These are phyloP conservation scores for Nannochloropsis oceanica DNA, from an alignment of 108 stramenopile species.

Conservation along the genomic window DNA sequence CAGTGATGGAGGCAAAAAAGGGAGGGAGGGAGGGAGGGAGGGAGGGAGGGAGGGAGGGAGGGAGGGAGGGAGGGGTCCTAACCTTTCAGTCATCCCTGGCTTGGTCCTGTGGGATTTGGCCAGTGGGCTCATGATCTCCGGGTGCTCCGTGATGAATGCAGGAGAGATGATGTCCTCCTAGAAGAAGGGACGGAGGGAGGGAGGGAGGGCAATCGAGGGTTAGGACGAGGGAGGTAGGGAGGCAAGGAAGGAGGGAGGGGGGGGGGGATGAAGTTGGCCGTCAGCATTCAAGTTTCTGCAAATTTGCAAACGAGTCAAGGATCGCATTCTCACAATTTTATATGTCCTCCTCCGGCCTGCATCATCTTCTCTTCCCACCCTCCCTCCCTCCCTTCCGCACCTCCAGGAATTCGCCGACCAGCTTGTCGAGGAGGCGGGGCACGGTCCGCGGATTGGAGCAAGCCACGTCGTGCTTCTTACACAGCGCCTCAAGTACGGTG, in stretches of 20 bases:
- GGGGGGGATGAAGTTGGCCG: conserved; percentile 37
- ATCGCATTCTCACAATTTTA: neutral
- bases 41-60: no score
- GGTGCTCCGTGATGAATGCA: conserved; percentile 59
- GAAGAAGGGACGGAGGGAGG: neutral
- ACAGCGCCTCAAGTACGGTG: conserved; percentile 51
- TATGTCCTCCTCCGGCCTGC: neutral
- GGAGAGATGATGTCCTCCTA: conserved; percentile 36
- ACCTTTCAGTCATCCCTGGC: conserved; percentile 78
- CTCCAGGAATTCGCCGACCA: conserved; percentile 94
- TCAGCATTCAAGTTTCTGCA: neutral
- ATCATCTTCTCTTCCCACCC: neutral
- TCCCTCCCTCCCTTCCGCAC: conserved; percentile 1
- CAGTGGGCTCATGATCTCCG: conserved; percentile 96
- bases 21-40: no score
- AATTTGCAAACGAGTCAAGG: neutral
- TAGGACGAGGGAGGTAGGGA: neutral
- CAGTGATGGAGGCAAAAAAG: no score
- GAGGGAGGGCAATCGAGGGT: neutral
- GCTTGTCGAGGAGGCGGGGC: conserved; percentile 81
- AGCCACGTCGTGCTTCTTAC: conserved; percentile 59
- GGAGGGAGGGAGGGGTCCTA: no score
- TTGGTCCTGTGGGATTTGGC: conserved; percentile 94
- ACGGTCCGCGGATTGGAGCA: conserved; percentile 89
- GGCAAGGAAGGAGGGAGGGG: neutral